phyloP scores from a whole-genome alignment of 805 yeast genomes.

The Blastobotrys robertii region DNA sequence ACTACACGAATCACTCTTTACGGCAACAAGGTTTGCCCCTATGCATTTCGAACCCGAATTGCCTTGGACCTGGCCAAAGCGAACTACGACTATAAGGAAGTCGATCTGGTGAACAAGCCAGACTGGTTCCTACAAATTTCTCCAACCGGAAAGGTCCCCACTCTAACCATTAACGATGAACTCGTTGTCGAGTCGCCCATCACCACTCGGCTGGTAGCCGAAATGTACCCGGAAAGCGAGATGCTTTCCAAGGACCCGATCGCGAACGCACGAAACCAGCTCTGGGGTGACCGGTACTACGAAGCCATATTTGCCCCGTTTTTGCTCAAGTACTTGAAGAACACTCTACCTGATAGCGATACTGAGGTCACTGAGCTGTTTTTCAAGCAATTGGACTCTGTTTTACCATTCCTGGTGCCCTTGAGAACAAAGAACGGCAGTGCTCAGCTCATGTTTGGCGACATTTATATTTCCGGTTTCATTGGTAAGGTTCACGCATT shows the following conservation, averaged over 20 bases:
- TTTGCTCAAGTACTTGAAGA: neutral
- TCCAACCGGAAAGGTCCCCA: too few species aligned
- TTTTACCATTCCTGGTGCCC: too few species aligned
- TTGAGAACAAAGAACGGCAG: too few species aligned
- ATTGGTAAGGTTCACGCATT: too few species aligned
- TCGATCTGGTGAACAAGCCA: conserved; percentile 23
- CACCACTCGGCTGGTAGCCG: conserved; percentile 21
- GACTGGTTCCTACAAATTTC: conserved; percentile 20
- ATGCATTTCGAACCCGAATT: conserved; percentile 25
- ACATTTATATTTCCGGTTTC: too few species aligned
- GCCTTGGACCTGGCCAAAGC: conserved; percentile 20
- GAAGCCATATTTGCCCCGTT: conserved; percentile 5
- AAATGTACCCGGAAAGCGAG: conserved; percentile 18
- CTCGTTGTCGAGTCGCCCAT: conserved; percentile 18
- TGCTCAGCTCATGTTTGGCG: too few species aligned
- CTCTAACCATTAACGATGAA: conserved; percentile 13
- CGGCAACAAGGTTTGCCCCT: conserved; percentile 15
- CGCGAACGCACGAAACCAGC: conserved; percentile 14
- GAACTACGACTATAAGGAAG: conserved; percentile 19
- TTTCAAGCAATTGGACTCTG: too few species aligned
- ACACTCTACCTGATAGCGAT: too few species aligned
- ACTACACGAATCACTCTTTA: too few species aligned
- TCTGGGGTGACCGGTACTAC: conserved; percentile 18
- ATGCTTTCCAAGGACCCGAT: conserved; percentile 12
- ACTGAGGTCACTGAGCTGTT: too few species aligned